phyloP scores from a whole-genome alignment of 208 protist species.

The Kentomonas sorsogonicus region DNA sequence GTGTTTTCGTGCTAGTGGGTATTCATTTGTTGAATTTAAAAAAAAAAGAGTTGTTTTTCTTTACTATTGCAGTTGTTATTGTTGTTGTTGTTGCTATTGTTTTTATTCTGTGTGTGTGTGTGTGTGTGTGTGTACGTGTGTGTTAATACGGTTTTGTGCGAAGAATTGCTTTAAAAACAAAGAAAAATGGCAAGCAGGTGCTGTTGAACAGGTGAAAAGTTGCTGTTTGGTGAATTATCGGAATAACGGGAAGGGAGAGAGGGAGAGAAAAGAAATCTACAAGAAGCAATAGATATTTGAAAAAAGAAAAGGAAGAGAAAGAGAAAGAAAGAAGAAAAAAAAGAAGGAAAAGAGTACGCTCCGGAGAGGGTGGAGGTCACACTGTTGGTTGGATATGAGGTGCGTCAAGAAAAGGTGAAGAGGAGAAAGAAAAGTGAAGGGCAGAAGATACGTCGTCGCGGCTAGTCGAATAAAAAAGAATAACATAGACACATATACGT shows the following conservation, averaged over 20 bases:
- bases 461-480: too few relatives aligned
- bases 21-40: background rate
- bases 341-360: background rate
- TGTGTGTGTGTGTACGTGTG: background rate
- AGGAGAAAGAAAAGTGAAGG: background rate
- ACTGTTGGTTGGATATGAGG: background rate
- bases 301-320: too few relatives aligned
- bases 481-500: too few relatives aligned
- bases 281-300: background rate
- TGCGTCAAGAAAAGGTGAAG: too few relatives aligned
- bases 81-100: background rate
- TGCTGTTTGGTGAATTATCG: too few relatives aligned
- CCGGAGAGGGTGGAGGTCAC: background rate
- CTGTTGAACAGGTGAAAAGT: too few relatives aligned
- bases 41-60: slow-evolving; percentile 5
- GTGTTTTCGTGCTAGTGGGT: too few relatives aligned
- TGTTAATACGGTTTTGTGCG: background rate
- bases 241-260: too few relatives aligned
- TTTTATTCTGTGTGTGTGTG: background rate
- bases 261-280: too few relatives aligned
- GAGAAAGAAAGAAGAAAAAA: too few relatives aligned
- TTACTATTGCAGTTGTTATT: slow-evolving; percentile 5
- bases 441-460: too few relatives aligned
- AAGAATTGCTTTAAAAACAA: slow-evolving; percentile 9
- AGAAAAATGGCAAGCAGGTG: slow-evolving; percentile 16